Evolutionary conservation across 2,329 filamentous ascomycete species (phyloP), one percentile per base, ranked within the genome.

Genomic region (Raffaelea arxii): DNA sequence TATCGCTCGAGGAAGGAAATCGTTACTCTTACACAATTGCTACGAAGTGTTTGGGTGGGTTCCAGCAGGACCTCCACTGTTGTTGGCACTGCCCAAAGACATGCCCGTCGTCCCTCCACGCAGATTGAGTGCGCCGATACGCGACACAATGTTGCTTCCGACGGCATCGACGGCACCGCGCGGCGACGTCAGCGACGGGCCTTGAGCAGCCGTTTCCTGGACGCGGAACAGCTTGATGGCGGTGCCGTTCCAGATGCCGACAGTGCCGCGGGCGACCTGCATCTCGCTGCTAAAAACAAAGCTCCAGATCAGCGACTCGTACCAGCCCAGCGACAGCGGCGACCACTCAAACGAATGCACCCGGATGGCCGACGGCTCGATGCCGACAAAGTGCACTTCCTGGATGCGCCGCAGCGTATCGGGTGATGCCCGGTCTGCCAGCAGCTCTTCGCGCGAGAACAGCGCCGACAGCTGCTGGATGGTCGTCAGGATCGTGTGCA

Each of bases 341-440:
- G 89, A 91, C 91, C 91, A 97, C 65, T 95, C 88, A 58, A 97
- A 97, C 14, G 87, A 83, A 59, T 96, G 90, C 16, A 92, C 83
- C 25, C 85, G 55, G 44, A 87, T 75, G 0, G 84, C 73, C 2
- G 80, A 80, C 1, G 85, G 77, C 40, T 95, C 88, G 32, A 95
- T 78, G 9, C 80, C 82, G 10, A 80, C 74, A 38, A 94, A 69
- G 43, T 77, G 72, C 1, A 84, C 74, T 18, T 73, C 69, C 49
- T 71, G 72, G 49, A 87, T 79, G 23, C 68, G 72, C 38, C 66
- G 67, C 23, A 83, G 62, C 19, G 46, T 38, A 6, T 47, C 46
- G 11, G 45, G 23, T 12, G 46, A 18, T n/a, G 51, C 37, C 11
- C 42, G 23, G 36, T 46, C 47, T 48, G 58, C 65, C 35, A 60